Base-by-base conservation (phyloP, 495 filamentous ascomycete genomes). In the Talaromyces ruber region DNA sequence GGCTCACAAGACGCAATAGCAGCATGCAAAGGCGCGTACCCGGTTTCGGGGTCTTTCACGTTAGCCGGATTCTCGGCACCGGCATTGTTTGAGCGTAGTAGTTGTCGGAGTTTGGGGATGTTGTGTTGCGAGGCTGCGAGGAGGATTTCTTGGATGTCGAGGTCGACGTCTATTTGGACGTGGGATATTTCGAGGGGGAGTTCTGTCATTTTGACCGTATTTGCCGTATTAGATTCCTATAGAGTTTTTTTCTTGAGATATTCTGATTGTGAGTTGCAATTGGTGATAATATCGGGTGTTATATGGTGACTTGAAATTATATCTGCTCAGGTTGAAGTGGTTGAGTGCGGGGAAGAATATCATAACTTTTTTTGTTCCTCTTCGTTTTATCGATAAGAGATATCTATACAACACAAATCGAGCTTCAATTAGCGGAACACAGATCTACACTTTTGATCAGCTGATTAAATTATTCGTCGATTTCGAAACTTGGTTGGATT, bases 111-210 rank as follows among this genome's bases (percentile, higher is more conserved):
- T 55, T 86, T 80, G 11, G 78, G 66, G 65, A 90, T 69, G 74
- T 98, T 87, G 76, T 98, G 94, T 66, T 89, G 81, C 56, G 93
- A 90, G 52, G 93, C 86, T 25, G 88, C 87, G 43, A 93, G 87
- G 47, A 97, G 87, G 67, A 96, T 78, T 62, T 78, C 71, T 72
- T 81, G 79, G 43, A 75, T 60, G 34, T 77, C 67, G 30, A 76
- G 64, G 62, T 81, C 78, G 62, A 79, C 69, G 66, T 80, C 70
- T 25, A 60, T 60, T 21, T 51, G 18, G 22, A 25, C 22, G 47
- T 51, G 47, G 47, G 47, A 39, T 16, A 22, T 50, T 18, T 59
- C 58, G 32, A 59, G 25, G 22, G 26, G 22, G 34, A 28, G 34
- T 12, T 60, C 59, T 60, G 57, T 14, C 54, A 57, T 57, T 18